Base-by-base conservation (phyloP, 768 basidiomycete genomes). In the Mycena belliarum region DNA sequence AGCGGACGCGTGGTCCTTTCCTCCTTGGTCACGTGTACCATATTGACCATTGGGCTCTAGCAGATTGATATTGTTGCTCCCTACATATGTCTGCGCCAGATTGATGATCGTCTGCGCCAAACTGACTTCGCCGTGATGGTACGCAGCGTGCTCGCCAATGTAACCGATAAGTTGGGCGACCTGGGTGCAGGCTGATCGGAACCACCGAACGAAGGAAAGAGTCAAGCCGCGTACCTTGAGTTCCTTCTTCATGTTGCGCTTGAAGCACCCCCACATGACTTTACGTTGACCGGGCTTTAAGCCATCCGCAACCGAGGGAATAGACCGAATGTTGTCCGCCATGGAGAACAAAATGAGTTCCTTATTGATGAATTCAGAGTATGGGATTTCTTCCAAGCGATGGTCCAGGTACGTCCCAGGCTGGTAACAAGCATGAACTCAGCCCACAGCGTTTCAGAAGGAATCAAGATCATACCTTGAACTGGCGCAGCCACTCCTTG, bases 311-410 rank as follows among this genome's bases (percentile, higher is more conserved):
- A 93, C 82, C 0, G 90, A 97, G 3, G 97, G 97, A 63, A 99
- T 98, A 5, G 97, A 99, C 54, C 97, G 95, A 62, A 97, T 84
- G 67, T 98, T 98, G 69, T 99, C 97, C 5, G 97, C 97, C 93
- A 98, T 98, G 1, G 97, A 99, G 82, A 98, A 99, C 25, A 98
- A 80, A 58, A 99, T 98, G 44, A 99, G 76, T 69, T 99, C 97
- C 73, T 87, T 93, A 79, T 99, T 98, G 76, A 99, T 96, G 70
- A 99, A 99, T 66, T 99, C 95, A 1, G 89, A 83, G 69, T 87
- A 91, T 0, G 91, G 84, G 60, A 99, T 91, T 66, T 93, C 87
- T 43, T 88, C 85, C 29, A 91, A 81, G 55, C 87, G 83, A 72
- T 99, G 96, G 69, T 98, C 87, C 47, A 99, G 79, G 72, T 80